Percentiles rank a stretch among this genome's conserved stretches.
Evolutionary conservation across 106 monocot genomes (phyloP).

Genomic region (Gastrodia elata): DNA sequence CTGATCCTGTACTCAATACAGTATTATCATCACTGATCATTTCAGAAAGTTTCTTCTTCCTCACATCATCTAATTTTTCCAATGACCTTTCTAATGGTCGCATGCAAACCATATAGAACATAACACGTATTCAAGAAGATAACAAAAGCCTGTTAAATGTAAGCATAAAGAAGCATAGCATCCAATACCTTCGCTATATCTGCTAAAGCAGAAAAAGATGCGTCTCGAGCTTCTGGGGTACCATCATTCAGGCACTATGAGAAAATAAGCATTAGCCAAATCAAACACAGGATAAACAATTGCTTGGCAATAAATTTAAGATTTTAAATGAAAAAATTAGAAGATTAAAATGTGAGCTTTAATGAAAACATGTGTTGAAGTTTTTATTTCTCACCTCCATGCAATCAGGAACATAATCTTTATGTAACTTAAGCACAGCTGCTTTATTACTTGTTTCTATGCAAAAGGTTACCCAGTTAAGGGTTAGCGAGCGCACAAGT

Average conservation of each 20-base stretch:
- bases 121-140: conserved; percentile 9
- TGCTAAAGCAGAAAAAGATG: conserved; percentile 87
- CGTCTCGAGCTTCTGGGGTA: conserved; percentile 96
- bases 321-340: not conserved
- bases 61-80: conserved; percentile 96
- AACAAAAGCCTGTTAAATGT: not conserved
- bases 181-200: conserved; percentile 73
- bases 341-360: not conserved
- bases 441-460: conserved; percentile 89
- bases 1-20: conserved; percentile 32
- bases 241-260: conserved; percentile 94
- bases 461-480: conserved; percentile 96
- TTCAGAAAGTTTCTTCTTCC: conserved; percentile 96
- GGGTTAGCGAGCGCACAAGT: conserved; percentile 77
- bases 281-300: not conserved
- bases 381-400: conserved; percentile 65
- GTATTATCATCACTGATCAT: conserved; percentile 69
- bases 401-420: conserved; percentile 97
- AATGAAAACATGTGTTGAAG: not conserved
- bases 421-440: conserved; percentile 83
- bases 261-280: not conserved
- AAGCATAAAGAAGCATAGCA: not conserved
- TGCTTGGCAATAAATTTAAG: not conserved
- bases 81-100: conserved; percentile 83
- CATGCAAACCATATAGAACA: conserved; percentile 86